Percentiles rank a stretch among this genome's conserved stretches.
Evolutionary conservation across 495 filamentous ascomycete species (phyloP).

Genomic region (Sphaerosporella brunnea): DNA sequence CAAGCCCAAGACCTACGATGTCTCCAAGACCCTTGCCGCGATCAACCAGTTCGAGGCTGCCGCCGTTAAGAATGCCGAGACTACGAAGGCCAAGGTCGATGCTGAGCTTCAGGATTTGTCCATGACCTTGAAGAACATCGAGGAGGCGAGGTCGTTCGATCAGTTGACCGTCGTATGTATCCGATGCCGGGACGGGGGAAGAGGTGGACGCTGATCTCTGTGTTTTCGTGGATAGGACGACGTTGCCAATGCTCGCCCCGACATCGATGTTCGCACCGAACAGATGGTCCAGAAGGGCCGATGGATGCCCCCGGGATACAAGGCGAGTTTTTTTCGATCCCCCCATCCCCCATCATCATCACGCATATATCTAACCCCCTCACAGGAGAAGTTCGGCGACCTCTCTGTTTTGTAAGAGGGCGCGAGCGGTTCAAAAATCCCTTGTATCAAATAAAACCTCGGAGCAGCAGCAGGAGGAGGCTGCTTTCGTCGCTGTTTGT

Average conservation of each 20-base stretch:
- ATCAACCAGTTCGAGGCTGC: constrained; percentile 96
- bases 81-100: constrained; percentile 89
- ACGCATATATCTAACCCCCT: neutral
- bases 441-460: neutral
- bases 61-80: constrained; percentile 88
- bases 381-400: constrained; percentile 94
- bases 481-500: neutral
- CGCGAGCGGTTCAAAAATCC: neutral
- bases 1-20: constrained; percentile 82
- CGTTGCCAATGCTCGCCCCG: constrained; percentile 74
- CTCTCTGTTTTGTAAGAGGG: constrained; percentile 61
- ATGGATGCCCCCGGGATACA: constrained; percentile 96
- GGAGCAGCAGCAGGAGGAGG: neutral
- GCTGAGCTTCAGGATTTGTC: constrained; percentile 77
- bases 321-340: constrained; percentile 55
- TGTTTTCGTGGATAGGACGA: constrained; percentile 63
- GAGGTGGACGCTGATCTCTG: constrained; percentile 19
- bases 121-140: constrained; percentile 90
- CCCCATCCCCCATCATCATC: neutral
- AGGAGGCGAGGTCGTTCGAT: constrained; percentile 87
- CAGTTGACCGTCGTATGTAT: constrained; percentile 88
- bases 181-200: neutral
- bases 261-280: constrained; percentile 86
- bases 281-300: constrained; percentile 89
- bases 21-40: constrained; percentile 79